These are phyloP conservation scores for Xylaria grammica DNA, from an alignment of 495 filamentous ascomycete genomes.

Conservation along the genomic window DNA sequence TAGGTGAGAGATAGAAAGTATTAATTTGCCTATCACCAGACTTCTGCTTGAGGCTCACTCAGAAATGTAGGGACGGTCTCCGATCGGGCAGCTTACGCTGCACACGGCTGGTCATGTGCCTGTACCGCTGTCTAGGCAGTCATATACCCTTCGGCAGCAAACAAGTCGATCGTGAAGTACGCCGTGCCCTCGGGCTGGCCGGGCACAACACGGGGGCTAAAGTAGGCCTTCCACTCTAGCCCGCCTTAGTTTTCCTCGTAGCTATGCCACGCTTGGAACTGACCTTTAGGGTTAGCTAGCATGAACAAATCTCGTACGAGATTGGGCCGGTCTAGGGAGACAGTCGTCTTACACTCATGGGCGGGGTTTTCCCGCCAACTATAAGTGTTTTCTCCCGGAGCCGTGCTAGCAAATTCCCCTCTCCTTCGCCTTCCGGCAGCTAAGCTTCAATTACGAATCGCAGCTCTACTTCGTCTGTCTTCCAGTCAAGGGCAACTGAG, in stretches of 20 bases:
- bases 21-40: no score
- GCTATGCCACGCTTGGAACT: conserved; percentile 26
- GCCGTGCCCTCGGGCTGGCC: conserved; percentile 11
- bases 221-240: conserved; percentile 30
- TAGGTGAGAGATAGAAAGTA: no score
- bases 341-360: neutral
- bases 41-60: no score
- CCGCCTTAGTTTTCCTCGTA: conserved; percentile 19
- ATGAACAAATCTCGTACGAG: conserved; percentile 25
- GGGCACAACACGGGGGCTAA: conserved; percentile 16
- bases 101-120: no score
- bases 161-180: conserved; percentile 14
- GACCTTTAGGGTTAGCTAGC: neutral
- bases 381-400: neutral
- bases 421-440: neutral
- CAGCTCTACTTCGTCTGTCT: conserved; percentile 13
- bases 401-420: neutral
- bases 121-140: conserved; percentile 14
- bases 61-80: no score
- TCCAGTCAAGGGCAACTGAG: conserved; percentile 8
- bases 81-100: no score
- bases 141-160: conserved; percentile 5
- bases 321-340: conserved; percentile 26
- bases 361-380: conserved; percentile 15
- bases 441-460: conserved; percentile 19